Conservation (phyloP, 495 filamentous ascomycete genomes). For the Xylaria cubensis region DNA sequence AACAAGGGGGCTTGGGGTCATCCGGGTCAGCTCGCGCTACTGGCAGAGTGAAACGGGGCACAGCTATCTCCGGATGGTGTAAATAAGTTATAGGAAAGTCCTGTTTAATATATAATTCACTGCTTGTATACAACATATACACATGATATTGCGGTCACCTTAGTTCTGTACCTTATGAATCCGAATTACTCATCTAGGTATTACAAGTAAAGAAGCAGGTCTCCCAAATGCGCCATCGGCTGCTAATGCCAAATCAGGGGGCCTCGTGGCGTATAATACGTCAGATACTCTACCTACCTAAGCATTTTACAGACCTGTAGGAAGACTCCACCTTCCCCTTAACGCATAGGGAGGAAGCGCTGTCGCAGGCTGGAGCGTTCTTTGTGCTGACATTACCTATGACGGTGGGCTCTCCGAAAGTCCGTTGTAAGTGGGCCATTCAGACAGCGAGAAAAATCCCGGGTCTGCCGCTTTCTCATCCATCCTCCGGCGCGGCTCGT, state of each 20-base stretch:
- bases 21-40: slow-evolving; percentile 3
- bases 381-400: neutral
- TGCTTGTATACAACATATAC: neutral
- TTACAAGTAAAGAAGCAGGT: too few species aligned
- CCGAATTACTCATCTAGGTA: too few species aligned
- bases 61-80: slow-evolving; percentile 15
- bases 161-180: neutral
- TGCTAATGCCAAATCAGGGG: neutral
- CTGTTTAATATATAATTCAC: too few species aligned
- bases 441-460: neutral
- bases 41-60: neutral
- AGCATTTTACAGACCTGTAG: neutral
- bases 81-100: too few species aligned
- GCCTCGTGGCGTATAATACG: too few species aligned
- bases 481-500: neutral
- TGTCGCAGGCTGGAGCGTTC: neutral
- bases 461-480: neutral
- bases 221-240: neutral
- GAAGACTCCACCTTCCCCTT: neutral
- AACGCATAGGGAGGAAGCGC: neutral
- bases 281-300: too few species aligned
- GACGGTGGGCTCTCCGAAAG: neutral
- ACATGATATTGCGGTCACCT: neutral
- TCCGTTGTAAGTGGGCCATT: neutral
- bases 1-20: slow-evolving; percentile 16